Percentiles rank a stretch among this genome's conserved stretches.
Conservation (phyloP, 805 yeast species). For the Maudiozyma serrabonitensis region DNA sequence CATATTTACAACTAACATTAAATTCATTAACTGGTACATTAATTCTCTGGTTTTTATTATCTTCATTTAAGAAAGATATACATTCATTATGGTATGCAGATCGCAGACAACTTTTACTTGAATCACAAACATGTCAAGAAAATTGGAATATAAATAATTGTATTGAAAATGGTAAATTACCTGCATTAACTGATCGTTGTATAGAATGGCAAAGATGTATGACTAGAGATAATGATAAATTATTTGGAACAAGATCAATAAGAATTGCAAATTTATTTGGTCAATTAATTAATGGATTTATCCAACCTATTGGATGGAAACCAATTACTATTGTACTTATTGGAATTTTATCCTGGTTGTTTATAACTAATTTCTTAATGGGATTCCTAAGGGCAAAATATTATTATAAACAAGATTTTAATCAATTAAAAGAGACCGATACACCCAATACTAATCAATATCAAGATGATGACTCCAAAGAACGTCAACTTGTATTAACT, state of each 20-base stretch:
- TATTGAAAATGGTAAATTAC: conserved; percentile 40
- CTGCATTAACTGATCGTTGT: conserved; percentile 51
- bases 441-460: too few species aligned
- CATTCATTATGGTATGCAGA: conserved; percentile 37
- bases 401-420: conserved; percentile 26
- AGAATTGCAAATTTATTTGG: conserved; percentile 58
- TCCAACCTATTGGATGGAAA: conserved; percentile 60
- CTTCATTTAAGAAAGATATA: conserved; percentile 47
- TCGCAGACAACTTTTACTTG: conserved; percentile 37
- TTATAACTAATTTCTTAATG: conserved; percentile 52
- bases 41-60: conserved; percentile 36
- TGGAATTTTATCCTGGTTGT: conserved; percentile 36
- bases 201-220: conserved; percentile 57
- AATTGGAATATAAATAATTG: conserved; percentile 52
- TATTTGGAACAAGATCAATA: conserved; percentile 41
- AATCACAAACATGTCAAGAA: conserved; percentile 45
- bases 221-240: conserved; percentile 39
- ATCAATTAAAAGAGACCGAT: too few species aligned
- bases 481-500: too few species aligned
- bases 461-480: too few species aligned
- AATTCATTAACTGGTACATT: conserved; percentile 41
- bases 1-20: conserved; percentile 49
- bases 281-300: conserved; percentile 46
- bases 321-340: conserved; percentile 39
- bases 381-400: conserved; percentile 53